These are phyloP conservation scores for Aspergillus fumigatus DNA, from an alignment of 2,329 filamentous ascomycete species.

Conservation along the genomic window DNA sequence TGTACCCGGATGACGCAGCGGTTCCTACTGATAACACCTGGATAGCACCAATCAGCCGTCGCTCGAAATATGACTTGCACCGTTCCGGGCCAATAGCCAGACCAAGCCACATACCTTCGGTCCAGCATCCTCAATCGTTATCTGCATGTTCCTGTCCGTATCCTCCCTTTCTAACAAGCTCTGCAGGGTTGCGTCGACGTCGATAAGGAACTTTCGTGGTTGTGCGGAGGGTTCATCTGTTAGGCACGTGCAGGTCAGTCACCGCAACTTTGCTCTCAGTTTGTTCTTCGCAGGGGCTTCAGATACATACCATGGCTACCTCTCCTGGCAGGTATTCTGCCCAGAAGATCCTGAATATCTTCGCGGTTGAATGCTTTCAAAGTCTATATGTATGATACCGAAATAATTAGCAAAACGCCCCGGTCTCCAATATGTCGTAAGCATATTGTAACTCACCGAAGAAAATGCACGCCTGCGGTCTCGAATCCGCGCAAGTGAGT, in stretches of 20 bases:
- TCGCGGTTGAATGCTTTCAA: slow-evolving; percentile 34
- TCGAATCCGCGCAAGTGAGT: slow-evolving; percentile 43
- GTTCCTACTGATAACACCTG: slow-evolving; percentile 80
- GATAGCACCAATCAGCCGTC: slow-evolving; percentile 22
- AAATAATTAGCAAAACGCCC: slow-evolving; percentile 11
- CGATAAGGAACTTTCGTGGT: slow-evolving; percentile 76
- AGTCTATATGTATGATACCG: slow-evolving; percentile 20
- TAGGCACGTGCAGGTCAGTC: slow-evolving; percentile 11
- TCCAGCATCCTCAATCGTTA: slow-evolving; percentile 92
- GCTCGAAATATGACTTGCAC: not conserved
- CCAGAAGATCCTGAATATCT: slow-evolving; percentile 32
- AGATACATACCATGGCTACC: slow-evolving; percentile 42
- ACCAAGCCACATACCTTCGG: slow-evolving; percentile 62
- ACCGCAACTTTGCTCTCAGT: not conserved
- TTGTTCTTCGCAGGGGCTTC: not conserved
- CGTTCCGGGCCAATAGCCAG: not conserved
- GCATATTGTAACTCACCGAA: slow-evolving; percentile 41
- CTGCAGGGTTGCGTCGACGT: slow-evolving; percentile 78
- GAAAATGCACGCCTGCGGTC: slow-evolving; percentile 52
- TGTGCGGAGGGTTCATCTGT: slow-evolving; percentile 68
- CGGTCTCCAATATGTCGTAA: slow-evolving; percentile 11
- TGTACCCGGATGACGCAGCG: slow-evolving; percentile 77
- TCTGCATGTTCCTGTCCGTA: slow-evolving; percentile 90
- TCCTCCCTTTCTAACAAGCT: slow-evolving; percentile 81
- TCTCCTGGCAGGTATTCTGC: slow-evolving; percentile 33